These are phyloP conservation scores for Furcasterigmium sp. DNA, from an alignment of 2,329 filamentous ascomycete genomes.

Conservation along the genomic window DNA sequence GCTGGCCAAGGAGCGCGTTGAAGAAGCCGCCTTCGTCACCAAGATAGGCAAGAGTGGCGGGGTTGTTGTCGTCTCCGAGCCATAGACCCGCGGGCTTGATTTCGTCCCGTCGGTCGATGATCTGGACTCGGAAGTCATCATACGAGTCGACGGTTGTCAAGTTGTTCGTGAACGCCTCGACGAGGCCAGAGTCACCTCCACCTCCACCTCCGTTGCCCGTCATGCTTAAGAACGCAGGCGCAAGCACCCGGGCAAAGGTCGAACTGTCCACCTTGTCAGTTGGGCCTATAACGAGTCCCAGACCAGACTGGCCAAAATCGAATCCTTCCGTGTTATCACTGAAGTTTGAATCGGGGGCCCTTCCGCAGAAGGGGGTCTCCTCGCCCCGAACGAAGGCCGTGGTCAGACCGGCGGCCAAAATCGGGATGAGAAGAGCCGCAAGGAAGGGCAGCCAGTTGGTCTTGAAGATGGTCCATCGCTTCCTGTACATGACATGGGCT, in stretches of 20 bases:
- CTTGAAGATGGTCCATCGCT: conserved; percentile 71
- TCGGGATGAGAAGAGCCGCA: conserved; percentile 70
- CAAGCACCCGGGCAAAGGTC: background rate
- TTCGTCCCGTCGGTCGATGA: conserved; percentile 57
- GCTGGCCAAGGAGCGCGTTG: conserved; percentile 58
- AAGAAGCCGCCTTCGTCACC: conserved; percentile 54
- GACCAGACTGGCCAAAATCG: background rate
- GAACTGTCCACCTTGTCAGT: background rate
- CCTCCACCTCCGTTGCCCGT: background rate
- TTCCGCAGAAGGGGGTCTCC: conserved; percentile 44
- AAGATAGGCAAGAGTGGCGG: conserved; percentile 66
- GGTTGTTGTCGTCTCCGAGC: conserved; percentile 54
- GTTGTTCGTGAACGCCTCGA: background rate
- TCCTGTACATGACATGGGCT: conserved; percentile 68
- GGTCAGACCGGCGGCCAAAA: conserved; percentile 74
- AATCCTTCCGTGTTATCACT: conserved; percentile 25
- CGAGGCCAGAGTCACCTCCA: background rate
- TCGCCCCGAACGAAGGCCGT: conserved; percentile 67
- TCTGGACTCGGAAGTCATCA: conserved; percentile 61
- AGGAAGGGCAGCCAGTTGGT: conserved; percentile 73
- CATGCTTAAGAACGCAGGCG: background rate
- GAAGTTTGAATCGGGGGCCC: conserved; percentile 40
- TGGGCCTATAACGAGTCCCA: background rate
- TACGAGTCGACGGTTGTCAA: conserved; percentile 43
- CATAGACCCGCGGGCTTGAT: conserved; percentile 78